A percentile compares a stretch with the other conserved stretches of the same genome.
Evolutionary conservation across 495 filamentous ascomycete genomes (phyloP).

Genomic region (Podospora comata): DNA sequence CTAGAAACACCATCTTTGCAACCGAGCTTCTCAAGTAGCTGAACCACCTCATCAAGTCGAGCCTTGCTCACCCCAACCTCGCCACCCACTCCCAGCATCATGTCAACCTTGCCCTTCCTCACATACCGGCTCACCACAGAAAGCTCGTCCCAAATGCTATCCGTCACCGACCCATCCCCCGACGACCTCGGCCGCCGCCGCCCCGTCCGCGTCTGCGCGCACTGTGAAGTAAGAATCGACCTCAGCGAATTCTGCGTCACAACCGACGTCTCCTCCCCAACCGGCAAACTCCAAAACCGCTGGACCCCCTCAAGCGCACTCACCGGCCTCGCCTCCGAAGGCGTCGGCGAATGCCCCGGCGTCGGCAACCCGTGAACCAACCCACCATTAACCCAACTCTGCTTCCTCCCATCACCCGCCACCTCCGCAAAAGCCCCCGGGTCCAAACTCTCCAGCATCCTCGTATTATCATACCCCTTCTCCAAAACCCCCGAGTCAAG

Average conservation of each 20-base stretch:
- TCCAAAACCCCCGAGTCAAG: background rate
- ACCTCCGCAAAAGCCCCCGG: background rate
- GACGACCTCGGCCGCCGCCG: background rate
- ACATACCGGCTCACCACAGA: background rate
- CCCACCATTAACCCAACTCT: slow-evolving; percentile 1
- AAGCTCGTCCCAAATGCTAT: background rate
- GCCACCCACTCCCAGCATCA: slow-evolving; percentile 45
- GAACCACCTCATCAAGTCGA: slow-evolving; percentile 33
- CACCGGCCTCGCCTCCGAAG: slow-evolving; percentile 12
- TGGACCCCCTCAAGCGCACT: slow-evolving; percentile 19
- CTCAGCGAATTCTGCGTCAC: slow-evolving; percentile 44
- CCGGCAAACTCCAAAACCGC: slow-evolving; percentile 38
- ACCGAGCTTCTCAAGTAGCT: slow-evolving; percentile 44
- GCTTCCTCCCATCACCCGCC: background rate
- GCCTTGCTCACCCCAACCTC: slow-evolving; percentile 39
- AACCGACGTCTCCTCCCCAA: slow-evolving; percentile 37
- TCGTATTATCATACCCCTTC: background rate
- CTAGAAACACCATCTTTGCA: slow-evolving; percentile 35
- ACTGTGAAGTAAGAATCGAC: slow-evolving; percentile 37
- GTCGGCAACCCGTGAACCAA: slow-evolving; percentile 20
- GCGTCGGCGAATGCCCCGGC: slow-evolving; percentile 21
- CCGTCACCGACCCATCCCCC: background rate
- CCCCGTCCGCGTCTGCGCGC: slow-evolving; percentile 20
- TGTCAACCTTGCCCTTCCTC: slow-evolving; percentile 32
- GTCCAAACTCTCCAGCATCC: background rate